phyloP scores from a whole-genome alignment of 225 moss, liverwort and hornwort genomes.

The Rhytidiadelphus loreus region DNA sequence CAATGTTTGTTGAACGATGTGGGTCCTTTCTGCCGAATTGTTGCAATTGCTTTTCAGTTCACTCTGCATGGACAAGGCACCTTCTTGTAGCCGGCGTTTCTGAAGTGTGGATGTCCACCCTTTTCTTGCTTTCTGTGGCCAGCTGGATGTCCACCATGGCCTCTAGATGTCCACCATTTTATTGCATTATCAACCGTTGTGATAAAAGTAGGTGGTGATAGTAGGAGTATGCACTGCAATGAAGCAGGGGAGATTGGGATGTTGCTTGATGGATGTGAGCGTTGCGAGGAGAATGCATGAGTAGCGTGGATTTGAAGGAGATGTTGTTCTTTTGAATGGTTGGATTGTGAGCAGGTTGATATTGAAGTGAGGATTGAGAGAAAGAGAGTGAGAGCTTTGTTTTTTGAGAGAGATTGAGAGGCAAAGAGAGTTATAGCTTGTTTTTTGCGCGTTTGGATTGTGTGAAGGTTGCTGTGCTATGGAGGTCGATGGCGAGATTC shows the following conservation, averaged over 20 bases:
- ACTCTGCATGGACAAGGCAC: too few species aligned
- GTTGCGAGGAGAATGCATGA: not conserved
- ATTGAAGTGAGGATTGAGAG: not conserved
- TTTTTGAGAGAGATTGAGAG: not conserved
- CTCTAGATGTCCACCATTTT: too few species aligned
- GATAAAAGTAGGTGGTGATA: not conserved
- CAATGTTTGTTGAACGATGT: too few species aligned
- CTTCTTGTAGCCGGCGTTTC: too few species aligned
- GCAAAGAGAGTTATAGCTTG: not conserved
- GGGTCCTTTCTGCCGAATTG: too few species aligned
- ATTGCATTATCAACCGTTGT: not conserved
- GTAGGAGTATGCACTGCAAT: not conserved
- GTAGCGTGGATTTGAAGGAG: not conserved
- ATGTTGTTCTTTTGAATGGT: not conserved
- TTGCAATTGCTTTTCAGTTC: too few species aligned
- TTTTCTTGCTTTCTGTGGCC: too few species aligned
- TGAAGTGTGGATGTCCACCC: too few species aligned
- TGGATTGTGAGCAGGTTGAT: not conserved
- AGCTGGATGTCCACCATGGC: too few species aligned
- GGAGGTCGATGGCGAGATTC: constrained; percentile 38
- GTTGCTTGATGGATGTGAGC: not conserved
- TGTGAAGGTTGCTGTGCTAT: not conserved
- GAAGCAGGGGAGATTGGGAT: not conserved
- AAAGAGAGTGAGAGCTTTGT: not conserved
- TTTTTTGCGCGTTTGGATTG: not conserved